A percentile compares a stretch with the other conserved stretches of the same genome.
These are phyloP conservation scores for Forsythia viridissima DNA, from an alignment of 257 asterid species.

Conservation along the genomic window DNA sequence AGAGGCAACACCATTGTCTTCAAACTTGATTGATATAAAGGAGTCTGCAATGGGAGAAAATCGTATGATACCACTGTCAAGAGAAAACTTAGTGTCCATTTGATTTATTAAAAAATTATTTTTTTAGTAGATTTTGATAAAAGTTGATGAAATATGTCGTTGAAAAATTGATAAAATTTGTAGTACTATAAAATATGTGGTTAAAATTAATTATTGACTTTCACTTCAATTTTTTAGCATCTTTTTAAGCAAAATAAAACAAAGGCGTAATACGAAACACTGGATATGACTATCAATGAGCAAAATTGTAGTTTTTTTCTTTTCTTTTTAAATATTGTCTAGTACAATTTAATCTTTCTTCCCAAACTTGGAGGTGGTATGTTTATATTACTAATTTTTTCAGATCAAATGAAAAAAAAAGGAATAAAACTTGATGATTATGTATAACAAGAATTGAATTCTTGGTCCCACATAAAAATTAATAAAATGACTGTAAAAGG, in stretches of 20 bases:
- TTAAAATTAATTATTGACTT: no score
- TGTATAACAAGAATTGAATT: not conserved
- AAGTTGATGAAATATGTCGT: no score
- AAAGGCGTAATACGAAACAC: not conserved
- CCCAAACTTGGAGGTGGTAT: not conserved
- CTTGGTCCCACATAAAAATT: not conserved
- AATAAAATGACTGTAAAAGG: not conserved
- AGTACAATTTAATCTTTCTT: not conserved
- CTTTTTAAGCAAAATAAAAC: no score
- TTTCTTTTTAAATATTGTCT: not conserved
- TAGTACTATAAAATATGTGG: no score
- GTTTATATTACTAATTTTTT: no score
- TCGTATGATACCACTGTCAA: not conserved
- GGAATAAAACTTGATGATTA: not conserved
- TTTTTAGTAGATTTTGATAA: no score
- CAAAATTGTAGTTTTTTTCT: not conserved
- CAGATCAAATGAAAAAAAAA: not conserved
- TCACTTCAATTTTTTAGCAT: no score
- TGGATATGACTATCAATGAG: not conserved
- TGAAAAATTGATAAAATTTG: no score
- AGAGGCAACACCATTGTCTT: constrained; percentile 60
- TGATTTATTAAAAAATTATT: no score
- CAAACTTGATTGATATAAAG: constrained; percentile 91
- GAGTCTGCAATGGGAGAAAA: constrained; percentile 50
- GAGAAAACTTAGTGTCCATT: no score